Evolutionary conservation across 495 filamentous ascomycete species (phyloP).

Genomic region (Aspergillus panamensis): DNA sequence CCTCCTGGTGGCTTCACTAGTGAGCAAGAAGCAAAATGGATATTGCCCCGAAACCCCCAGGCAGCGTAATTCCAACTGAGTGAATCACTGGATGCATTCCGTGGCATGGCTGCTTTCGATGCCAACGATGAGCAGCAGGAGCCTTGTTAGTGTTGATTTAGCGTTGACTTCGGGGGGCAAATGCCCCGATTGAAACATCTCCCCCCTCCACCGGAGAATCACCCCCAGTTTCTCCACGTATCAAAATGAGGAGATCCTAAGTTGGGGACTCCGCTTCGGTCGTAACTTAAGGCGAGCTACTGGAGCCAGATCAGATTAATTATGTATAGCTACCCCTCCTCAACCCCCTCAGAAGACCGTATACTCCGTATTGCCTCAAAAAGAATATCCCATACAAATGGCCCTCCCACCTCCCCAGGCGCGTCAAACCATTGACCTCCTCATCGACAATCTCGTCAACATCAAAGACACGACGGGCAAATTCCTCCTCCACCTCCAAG

Average conservation of each 20-base stretch:
- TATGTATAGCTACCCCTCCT: not conserved
- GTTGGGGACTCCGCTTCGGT: not conserved
- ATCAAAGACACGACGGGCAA: constrained; percentile 66
- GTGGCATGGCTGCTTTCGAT: too few relatives aligned
- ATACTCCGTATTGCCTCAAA: not conserved
- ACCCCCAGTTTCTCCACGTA: constrained; percentile 9
- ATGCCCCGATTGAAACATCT: not conserved
- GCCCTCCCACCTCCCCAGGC: constrained; percentile 34
- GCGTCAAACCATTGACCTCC: constrained; percentile 53
- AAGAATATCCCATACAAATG: not conserved
- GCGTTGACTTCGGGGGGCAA: not conserved
- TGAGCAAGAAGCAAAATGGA: too few relatives aligned
- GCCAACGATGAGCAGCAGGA: not conserved
- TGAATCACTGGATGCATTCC: too few relatives aligned
- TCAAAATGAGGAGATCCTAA: not conserved
- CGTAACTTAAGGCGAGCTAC: not conserved
- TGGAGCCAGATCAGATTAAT: not conserved
- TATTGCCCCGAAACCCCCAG: too few relatives aligned
- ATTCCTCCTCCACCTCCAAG: constrained; percentile 61
- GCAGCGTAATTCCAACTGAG: too few relatives aligned
- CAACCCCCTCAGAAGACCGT: not conserved
- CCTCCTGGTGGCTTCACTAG: too few relatives aligned
- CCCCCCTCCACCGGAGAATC: constrained; percentile 4
- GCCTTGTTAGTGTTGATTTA: not conserved
- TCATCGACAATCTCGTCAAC: constrained; percentile 66